Evolutionary conservation across 225 moss, liverwort and hornwort species (phyloP), one percentile per base, ranked within the genome.

Genomic region (Pleurozium schreberi): DNA sequence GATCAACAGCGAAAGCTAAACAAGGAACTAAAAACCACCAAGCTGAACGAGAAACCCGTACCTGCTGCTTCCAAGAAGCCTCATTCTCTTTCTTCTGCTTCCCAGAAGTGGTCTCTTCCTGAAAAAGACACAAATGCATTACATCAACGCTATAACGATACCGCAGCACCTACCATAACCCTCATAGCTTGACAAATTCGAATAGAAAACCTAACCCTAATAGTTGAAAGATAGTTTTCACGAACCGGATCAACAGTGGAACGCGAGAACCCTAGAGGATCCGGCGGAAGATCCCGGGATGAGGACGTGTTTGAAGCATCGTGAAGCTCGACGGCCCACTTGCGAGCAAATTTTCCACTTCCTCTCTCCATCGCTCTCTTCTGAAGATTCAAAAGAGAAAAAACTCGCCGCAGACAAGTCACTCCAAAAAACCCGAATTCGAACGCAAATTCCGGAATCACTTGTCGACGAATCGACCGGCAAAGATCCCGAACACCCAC

Each of bases 271-370:
- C 99, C 99, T 9, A 95, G 89, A 52, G 99, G 99, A 91, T 99
- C 99, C 8, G 95, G 93, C 5, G 95, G 93, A 31, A 96, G 91
- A 67, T 97, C 96, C 79, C 96, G 93, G 1, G 93, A 87, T 26
- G 94, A 92, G 17, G 98, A 95, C 40, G 96, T 87, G 27, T 92
- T 91, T 3, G 93, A 87, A 49, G 94, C 89, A 92, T 99, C 99
- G 65, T 94, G 89, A 78, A 99, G 94, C 82, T 97, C 99, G 66
- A 99, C 94, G n/a, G 99, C 99, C 99, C 99, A 99, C 89, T 95
- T 96, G 85, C 99, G 93, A 23, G 89, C 95, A 81, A 92, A 84
- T 88, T 89, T 86, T 23, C 88, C 90, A 76, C 94, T 82, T 75
- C 89, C 93, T 82, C 92, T 90, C 80, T 90, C 93, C 92, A 93